These are phyloP conservation scores for Pythium rhizo-oryzae DNA, from an alignment of 352 stramenopile genomes.

Conservation along the genomic window DNA sequence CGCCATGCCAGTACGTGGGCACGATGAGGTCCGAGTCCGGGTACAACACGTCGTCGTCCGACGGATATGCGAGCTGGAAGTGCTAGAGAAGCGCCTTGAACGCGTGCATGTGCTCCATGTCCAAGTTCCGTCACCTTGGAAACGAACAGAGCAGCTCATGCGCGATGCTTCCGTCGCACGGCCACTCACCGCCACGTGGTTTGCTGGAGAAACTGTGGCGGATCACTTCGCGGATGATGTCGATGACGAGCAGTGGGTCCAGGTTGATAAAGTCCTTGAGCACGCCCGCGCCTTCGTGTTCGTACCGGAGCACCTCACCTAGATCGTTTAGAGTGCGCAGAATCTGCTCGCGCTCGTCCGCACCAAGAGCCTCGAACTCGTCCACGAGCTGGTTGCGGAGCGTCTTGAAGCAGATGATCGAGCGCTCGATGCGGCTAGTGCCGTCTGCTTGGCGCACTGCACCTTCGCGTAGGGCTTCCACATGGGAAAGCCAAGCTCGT, in stretches of 20 bases:
- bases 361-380: not conserved
- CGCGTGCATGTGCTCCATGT: conserved; percentile 18
- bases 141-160: conserved; percentile 6
- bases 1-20: conserved; percentile 10
- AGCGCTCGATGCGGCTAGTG: not conserved
- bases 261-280: conserved; percentile 17
- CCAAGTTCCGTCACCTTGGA: conserved; percentile 22
- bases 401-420: not conserved
- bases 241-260: conserved; percentile 33
- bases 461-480: conserved; percentile 5
- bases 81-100: conserved; percentile 35
- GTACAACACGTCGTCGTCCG: conserved; percentile 18
- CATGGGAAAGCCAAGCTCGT: conserved; percentile 4
- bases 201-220: conserved; percentile 16
- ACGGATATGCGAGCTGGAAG: conserved; percentile 28
- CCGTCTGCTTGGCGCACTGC: not conserved
- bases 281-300: conserved; percentile 6
- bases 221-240: conserved; percentile 26
- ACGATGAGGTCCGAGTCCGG: conserved; percentile 22
- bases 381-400: not conserved
- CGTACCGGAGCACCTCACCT: conserved; percentile 25
- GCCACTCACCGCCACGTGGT: too few relatives aligned
- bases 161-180: conserved; percentile 1
- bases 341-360: conserved; percentile 2
- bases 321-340: conserved; percentile 20